Conservation (phyloP, 495 filamentous ascomycete species). For the Gamarada debralockiae region DNA sequence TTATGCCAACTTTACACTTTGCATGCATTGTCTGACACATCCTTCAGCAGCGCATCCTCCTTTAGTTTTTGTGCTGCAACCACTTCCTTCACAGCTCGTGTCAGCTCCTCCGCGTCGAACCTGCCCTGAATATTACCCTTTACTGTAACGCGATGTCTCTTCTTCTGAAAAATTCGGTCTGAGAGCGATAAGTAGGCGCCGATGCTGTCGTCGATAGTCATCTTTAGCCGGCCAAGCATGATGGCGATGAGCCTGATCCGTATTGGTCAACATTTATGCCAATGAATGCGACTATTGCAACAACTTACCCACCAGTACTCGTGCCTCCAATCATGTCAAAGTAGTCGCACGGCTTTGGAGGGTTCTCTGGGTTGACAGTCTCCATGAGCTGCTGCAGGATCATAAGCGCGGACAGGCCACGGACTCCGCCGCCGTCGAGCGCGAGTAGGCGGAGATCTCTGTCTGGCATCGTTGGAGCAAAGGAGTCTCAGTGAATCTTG, state of each 20-base stretch:
- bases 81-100: slow-evolving; percentile 38
- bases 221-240: slow-evolving; percentile 47
- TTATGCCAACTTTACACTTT: slow-evolving; percentile 26
- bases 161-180: slow-evolving; percentile 35
- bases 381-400: slow-evolving; percentile 49
- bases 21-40: slow-evolving; percentile 28
- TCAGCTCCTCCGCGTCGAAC: slow-evolving; percentile 37
- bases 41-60: slow-evolving; percentile 36
- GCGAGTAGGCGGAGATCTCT: slow-evolving; percentile 13
- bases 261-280: no score
- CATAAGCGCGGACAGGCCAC: slow-evolving; percentile 46
- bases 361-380: slow-evolving; percentile 32
- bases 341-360: slow-evolving; percentile 48
- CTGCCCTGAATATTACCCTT: slow-evolving; percentile 31
- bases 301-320: no score
- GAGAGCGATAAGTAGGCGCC: slow-evolving; percentile 35
- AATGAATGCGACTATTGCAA: no score
- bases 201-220: slow-evolving; percentile 47
- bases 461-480: slow-evolving; percentile 3
- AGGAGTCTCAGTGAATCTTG: not conserved
- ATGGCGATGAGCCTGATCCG: slow-evolving; percentile 44
- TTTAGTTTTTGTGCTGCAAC: slow-evolving; percentile 30
- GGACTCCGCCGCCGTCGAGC: slow-evolving; percentile 54
- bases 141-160: slow-evolving; percentile 29
- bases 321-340: slow-evolving; percentile 42